Percentiles rank a stretch among this genome's conserved stretches.
These are phyloP conservation scores for Cercophora samala DNA, from an alignment of 495 filamentous ascomycete genomes.

Conservation along the genomic window DNA sequence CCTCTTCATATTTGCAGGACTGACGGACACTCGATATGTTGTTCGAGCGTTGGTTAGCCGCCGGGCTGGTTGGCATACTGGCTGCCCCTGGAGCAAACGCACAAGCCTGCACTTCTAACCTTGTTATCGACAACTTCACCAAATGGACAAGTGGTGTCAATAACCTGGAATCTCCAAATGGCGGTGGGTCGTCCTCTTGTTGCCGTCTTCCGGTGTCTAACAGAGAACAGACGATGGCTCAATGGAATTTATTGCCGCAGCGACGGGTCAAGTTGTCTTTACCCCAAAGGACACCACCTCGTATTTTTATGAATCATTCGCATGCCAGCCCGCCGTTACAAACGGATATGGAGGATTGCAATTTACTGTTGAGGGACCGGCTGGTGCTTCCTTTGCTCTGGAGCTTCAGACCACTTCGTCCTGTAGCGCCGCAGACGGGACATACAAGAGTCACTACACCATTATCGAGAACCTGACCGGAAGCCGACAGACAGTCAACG, in stretches of 20 bases:
- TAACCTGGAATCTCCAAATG: conserved; percentile 45
- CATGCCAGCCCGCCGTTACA: conserved; percentile 45
- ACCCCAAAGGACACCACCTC: conserved; percentile 45
- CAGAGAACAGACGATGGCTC: conserved; percentile 51
- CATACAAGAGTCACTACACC: conserved; percentile 48
- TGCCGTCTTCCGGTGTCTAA: neutral
- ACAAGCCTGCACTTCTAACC: conserved; percentile 47
- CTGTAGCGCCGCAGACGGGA: conserved; percentile 34
- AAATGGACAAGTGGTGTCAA: conserved; percentile 51
- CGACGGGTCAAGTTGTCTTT: conserved; percentile 49
- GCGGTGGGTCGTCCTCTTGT: conserved; percentile 31
- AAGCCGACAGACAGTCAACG: conserved; percentile 47
- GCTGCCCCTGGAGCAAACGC: conserved; percentile 25
- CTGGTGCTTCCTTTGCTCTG: conserved; percentile 46
- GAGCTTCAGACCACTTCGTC: conserved; percentile 53
- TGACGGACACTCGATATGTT: conserved; percentile 22
- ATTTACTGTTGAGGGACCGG: conserved; percentile 54
- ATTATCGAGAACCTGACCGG: conserved; percentile 50
- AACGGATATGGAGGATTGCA: conserved; percentile 51
- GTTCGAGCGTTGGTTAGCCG: conserved; percentile 24
- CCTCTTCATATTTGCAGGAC: neutral
- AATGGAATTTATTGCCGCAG: conserved; percentile 49
- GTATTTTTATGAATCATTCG: conserved; percentile 59
- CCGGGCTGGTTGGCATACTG: conserved; percentile 29
- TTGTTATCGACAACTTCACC: conserved; percentile 58